Evolutionary conservation across 352 stramenopile species (phyloP).

Genomic region (Phytophthora podocarpi): DNA sequence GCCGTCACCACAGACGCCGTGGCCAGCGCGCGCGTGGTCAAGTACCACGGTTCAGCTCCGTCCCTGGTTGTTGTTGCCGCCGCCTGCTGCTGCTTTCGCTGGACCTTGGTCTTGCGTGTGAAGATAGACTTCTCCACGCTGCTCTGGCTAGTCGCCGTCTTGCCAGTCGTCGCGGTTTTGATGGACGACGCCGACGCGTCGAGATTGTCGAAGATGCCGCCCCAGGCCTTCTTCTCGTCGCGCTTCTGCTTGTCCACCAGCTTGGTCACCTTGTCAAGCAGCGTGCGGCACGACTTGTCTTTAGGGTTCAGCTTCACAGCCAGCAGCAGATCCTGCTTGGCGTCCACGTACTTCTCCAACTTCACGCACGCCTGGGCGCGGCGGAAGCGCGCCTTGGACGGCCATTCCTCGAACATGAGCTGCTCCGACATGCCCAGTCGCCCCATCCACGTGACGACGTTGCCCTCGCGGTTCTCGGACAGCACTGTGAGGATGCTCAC

Average conservation of each 20-base stretch:
- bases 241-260: constrained; percentile 75
- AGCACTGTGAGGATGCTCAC: constrained; percentile 81
- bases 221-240: constrained; percentile 82
- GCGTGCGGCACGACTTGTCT: constrained; percentile 78
- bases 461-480: constrained; percentile 74
- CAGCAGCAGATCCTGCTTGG: constrained; percentile 78
- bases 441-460: constrained; percentile 88
- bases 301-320: constrained; percentile 81
- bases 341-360: constrained; percentile 73
- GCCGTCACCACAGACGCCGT: constrained; percentile 75
- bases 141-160: constrained; percentile 9
- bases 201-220: constrained; percentile 75
- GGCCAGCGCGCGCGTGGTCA: constrained; percentile 60
- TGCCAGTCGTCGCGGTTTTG: constrained; percentile 22
- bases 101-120: constrained; percentile 64
- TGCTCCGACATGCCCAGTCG: constrained; percentile 76
- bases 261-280: constrained; percentile 78
- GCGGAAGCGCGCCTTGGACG: constrained; percentile 85
- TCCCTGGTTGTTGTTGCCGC: constrained; percentile 5
- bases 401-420: constrained; percentile 87
- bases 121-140: constrained; percentile 68
- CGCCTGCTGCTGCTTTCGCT: constrained; percentile 38
- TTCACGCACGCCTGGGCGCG: constrained; percentile 79
- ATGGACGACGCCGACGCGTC: constrained; percentile 34
- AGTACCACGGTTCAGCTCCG: constrained; percentile 58